Evolutionary conservation across 1,139 yeast genomes (phyloP), one percentile per base, ranked within the genome.

Genomic region (Magnusiomyces fungicola): DNA sequence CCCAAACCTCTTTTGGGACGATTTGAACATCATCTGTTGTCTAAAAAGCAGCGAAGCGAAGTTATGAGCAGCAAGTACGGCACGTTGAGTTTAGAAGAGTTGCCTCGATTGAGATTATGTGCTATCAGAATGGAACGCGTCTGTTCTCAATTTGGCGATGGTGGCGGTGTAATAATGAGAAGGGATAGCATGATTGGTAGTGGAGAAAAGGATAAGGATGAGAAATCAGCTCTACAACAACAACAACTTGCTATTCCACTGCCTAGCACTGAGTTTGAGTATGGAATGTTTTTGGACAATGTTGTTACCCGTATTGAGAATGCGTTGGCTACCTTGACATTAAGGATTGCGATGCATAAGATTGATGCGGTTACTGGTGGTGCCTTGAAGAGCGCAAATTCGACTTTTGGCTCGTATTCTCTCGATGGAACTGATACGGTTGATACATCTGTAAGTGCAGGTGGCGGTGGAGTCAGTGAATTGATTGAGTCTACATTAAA

Each of bases 301-400:
- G 65, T 80, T 25, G 78, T 81, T 25, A 79, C 86, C 0, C 69
- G 89, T 58, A 73, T 82, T 47, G 89, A 82, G 59, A 78, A 75
- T 47, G 58, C 64, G n/a, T 44, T 63, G 36, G 49, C 61, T 4
- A 60, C 63, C 25, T 46, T 63, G 50, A 59, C 39, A 12, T 33
- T 52, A 23, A 48, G 53, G 3, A 34, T 48, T 12, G 33, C 54
- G 4, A 37, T 48, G 34, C 23, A 29, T 19, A 30, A 48, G 16
- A 41, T 41, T 19, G 18, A 19, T 9, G 6, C 19, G n/a, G 30
- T 23, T 5, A 34, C 23, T 34, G 23, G 23, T 18, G 38, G 38
- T 5, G 4, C 19, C 10, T 34, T 34, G 23, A 5, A 32, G n/a
- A 14, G 6, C 5, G 34, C n/a, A 4, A 32, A 6, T 32, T 14